Evolutionary conservation across 768 basidiomycete species (phyloP).

Genomic region (Trametes punicea): DNA sequence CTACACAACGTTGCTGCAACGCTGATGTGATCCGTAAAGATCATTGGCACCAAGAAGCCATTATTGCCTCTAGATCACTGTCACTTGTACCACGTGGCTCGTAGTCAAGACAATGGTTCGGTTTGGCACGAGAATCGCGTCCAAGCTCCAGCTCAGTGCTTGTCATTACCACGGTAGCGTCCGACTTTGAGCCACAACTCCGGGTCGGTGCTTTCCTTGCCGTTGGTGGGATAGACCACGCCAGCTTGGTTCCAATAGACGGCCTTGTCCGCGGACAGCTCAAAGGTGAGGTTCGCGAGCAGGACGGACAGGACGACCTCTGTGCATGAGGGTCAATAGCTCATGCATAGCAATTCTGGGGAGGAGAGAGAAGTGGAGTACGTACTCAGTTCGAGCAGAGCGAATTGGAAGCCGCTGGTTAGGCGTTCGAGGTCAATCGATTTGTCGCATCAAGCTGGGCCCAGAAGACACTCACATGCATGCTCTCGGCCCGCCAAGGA

Average conservation of each 20-base stretch:
- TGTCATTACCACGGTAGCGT: too few species aligned
- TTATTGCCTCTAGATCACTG: too few species aligned
- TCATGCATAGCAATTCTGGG: not conserved
- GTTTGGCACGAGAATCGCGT: too few species aligned
- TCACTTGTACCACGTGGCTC: too few species aligned
- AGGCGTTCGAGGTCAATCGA: not conserved
- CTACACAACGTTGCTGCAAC: too few species aligned
- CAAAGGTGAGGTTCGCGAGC: constrained; percentile 2
- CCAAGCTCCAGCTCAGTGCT: too few species aligned
- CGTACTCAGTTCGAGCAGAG: constrained; percentile 9
- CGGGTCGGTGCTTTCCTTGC: not conserved
- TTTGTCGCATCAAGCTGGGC: too few species aligned
- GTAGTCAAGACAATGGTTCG: too few species aligned
- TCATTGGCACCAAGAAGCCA: too few species aligned
- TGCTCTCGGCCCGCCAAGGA: not conserved
- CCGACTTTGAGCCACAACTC: not conserved
- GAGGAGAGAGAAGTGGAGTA: not conserved
- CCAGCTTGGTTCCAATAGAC: constrained; percentile 2
- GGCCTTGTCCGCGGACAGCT: constrained; percentile 1
- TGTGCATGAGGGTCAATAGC: not conserved
- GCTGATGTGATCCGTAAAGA: too few species aligned
- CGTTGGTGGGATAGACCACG: not conserved
- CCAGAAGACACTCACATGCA: constrained; percentile 1
- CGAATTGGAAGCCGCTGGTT: not conserved
- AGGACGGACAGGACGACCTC: constrained; percentile 4